phyloP scores from a whole-genome alignment of 1,284 basidiomycete species.

The Spongiforma sp. region DNA sequence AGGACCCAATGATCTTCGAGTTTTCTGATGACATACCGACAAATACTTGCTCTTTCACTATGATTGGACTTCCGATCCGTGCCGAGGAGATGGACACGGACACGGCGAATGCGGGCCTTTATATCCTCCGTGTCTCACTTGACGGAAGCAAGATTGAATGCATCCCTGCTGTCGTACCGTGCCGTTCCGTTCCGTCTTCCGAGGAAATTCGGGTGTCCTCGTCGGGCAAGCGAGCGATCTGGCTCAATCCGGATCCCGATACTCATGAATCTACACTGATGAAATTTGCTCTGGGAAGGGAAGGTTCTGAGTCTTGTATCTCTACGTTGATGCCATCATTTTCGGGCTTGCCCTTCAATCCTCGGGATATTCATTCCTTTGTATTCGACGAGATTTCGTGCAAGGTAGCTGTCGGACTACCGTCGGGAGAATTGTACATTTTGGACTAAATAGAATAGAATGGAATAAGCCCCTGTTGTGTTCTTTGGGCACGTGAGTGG shows the following conservation, averaged over 20 bases:
- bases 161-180: conserved; percentile 8
- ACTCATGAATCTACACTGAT: conserved; percentile 20
- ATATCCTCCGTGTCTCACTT: conserved; percentile 20
- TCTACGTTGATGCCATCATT: conserved; percentile 27
- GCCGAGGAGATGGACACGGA: not conserved
- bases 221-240: conserved; percentile 31
- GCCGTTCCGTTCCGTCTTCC: conserved; percentile 12
- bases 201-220: conserved; percentile 25
- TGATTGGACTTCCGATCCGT: conserved; percentile 16
- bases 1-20: conserved; percentile 10
- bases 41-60: conserved; percentile 19
- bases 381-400: conserved; percentile 36
- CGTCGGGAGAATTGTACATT: conserved; percentile 30
- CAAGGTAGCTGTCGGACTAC: conserved; percentile 22
- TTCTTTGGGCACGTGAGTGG: conserved; percentile 32
- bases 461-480: conserved; percentile 26
- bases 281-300: conserved; percentile 24
- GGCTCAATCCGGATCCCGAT: conserved; percentile 20
- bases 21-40: conserved; percentile 21
- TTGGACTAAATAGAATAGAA: conserved; percentile 10
- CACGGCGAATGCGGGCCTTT: conserved; percentile 4
- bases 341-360: conserved; percentile 31
- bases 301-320: conserved; percentile 9
- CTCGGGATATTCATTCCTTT: conserved; percentile 26
- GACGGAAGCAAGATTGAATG: conserved; percentile 14